Percentiles rank a stretch among this genome's conserved stretches.
Conservation (phyloP, 2,329 filamentous ascomycete species). For the Venturia aucupariae region DNA sequence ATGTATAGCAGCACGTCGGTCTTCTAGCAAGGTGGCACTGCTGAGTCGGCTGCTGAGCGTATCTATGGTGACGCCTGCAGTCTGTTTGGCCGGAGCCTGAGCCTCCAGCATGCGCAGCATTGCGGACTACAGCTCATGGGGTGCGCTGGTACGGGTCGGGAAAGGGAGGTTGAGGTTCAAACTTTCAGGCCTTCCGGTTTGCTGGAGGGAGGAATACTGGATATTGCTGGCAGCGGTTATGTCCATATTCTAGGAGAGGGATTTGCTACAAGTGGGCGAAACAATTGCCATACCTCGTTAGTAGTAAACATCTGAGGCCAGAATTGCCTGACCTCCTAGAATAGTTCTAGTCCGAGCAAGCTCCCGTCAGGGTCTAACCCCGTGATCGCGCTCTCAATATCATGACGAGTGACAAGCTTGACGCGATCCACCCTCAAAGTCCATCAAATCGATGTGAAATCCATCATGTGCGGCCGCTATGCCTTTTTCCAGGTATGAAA, state of each 20-base stretch:
- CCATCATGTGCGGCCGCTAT: constrained; percentile 59
- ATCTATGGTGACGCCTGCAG: constrained; percentile 86
- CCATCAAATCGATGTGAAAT: neutral
- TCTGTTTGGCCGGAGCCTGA: constrained; percentile 87
- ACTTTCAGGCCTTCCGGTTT: neutral
- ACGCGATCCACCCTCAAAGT: neutral
- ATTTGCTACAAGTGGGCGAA: neutral
- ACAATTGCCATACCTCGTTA: neutral
- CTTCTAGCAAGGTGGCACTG: constrained; percentile 86
- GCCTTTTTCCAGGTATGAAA: constrained; percentile 49
- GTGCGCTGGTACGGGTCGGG: neutral
- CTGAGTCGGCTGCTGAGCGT: constrained; percentile 78
- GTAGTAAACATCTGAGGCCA: neutral
- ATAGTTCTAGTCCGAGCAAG: too few species aligned
- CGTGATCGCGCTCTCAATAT: neutral
- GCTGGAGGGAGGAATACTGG: neutral
- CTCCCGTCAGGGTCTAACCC: neutral
- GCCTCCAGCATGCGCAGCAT: constrained; percentile 51
- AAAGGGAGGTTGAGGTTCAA: neutral
- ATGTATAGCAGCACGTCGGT: constrained; percentile 84
- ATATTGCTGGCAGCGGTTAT: neutral
- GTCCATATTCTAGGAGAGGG: neutral
- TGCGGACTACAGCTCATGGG: constrained; percentile 15
- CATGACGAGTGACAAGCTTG: neutral
- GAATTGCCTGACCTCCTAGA: neutral